A percentile compares a stretch with the other conserved stretches of the same genome.
Conservation (phyloP, 2,329 filamentous ascomycete genomes). For the Ophiostoma tasmaniense region DNA sequence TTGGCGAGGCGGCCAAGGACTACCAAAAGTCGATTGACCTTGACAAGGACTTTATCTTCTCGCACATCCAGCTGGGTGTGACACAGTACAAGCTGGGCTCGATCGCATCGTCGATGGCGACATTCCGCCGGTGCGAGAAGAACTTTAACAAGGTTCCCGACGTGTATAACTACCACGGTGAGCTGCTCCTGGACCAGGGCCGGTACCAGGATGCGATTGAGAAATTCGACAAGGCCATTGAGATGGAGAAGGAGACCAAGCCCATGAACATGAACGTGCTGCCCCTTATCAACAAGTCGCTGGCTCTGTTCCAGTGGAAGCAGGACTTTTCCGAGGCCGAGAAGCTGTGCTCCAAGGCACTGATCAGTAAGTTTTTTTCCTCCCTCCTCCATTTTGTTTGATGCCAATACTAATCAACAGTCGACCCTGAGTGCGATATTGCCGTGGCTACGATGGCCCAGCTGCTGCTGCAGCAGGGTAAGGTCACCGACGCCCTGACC, state of each 20-base stretch:
- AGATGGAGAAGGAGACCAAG: slow-evolving; percentile 93
- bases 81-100: slow-evolving; percentile 99
- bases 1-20: slow-evolving; percentile 88
- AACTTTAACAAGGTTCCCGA: slow-evolving; percentile 95
- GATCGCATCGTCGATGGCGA: slow-evolving; percentile 95
- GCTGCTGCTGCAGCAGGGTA: slow-evolving; percentile 92
- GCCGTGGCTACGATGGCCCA: slow-evolving; percentile 98
- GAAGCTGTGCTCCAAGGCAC: slow-evolving; percentile 91
- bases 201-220: slow-evolving; percentile 93
- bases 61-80: slow-evolving; percentile 96
- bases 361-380: slow-evolving; percentile 67
- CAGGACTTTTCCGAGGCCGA: slow-evolving; percentile 91
- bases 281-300: slow-evolving; percentile 95
- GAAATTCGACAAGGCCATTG: slow-evolving; percentile 97
- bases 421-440: slow-evolving; percentile 97
- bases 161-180: slow-evolving; percentile 99
- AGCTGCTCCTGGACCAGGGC: slow-evolving; percentile 90
- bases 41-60: slow-evolving; percentile 95
- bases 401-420: slow-evolving; percentile 41
- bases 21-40: slow-evolving; percentile 99
- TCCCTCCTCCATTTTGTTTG: slow-evolving; percentile 13
- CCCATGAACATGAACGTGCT: slow-evolving; percentile 95
- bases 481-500: slow-evolving; percentile 86
- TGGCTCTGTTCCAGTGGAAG: slow-evolving; percentile 97
- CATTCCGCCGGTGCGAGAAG: slow-evolving; percentile 95